These are phyloP conservation scores for Epichloe glyceriae DNA, from an alignment of 2,329 filamentous ascomycete species.

Conservation along the genomic window DNA sequence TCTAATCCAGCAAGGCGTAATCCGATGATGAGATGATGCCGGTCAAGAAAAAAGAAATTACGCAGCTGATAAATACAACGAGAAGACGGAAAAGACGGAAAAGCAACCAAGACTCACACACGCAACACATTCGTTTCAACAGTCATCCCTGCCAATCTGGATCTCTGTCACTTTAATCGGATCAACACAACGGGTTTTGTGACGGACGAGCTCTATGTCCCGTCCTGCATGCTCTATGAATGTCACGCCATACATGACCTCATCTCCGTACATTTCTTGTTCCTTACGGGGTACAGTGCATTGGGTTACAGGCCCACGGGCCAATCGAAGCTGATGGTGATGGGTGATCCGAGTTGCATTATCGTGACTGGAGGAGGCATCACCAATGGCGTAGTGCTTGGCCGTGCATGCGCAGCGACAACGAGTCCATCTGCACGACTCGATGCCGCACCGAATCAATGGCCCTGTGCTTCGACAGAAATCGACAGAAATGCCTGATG, in stretches of 20 bases:
- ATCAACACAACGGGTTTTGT: too few species aligned
- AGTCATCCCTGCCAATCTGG: not conserved
- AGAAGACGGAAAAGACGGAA: too few species aligned
- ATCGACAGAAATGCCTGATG: not conserved
- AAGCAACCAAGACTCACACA: not conserved
- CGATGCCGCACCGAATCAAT: not conserved
- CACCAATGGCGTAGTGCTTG: too few species aligned
- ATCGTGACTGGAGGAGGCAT: not conserved
- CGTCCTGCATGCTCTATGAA: too few species aligned
- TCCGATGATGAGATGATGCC: not conserved
- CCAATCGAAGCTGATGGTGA: not conserved
- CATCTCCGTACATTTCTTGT: too few species aligned
- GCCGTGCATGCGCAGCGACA: too few species aligned
- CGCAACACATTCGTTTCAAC: constrained; percentile 1
- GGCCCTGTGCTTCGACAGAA: not conserved
- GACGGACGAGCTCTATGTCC: too few species aligned
- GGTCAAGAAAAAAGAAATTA: not conserved
- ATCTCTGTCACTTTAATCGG: not conserved
- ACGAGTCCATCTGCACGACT: not conserved
- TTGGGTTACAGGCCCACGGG: not conserved
- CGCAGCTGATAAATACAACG: not conserved
- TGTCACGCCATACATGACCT: too few species aligned
- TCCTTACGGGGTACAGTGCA: too few species aligned
- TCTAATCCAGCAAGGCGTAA: too few species aligned
- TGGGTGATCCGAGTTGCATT: not conserved